Base-by-base conservation (phyloP, 2,329 filamentous ascomycete species). In the Hypoxylon rubiginosum region DNA sequence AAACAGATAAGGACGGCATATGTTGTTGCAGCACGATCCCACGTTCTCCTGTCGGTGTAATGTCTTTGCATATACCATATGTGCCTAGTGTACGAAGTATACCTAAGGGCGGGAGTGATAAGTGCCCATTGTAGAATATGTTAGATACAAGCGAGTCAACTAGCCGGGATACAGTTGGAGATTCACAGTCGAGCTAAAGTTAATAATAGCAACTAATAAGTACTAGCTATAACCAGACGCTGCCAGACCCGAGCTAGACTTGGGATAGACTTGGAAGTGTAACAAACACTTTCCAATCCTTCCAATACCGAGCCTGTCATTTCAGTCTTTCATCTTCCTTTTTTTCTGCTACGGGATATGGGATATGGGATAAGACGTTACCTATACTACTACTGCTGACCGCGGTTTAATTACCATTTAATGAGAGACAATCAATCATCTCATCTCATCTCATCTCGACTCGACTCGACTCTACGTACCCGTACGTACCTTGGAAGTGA, bases 401-500 rank as follows among this genome's bases (percentile, higher is more conserved):
- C 59, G 49, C 60, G 60, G 52, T 59, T 64, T 62, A 54, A 39
- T n/a, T 39, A 39, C n/a, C 34, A 6, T 39, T 51, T 56, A 24
- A 24, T 64, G 53, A 62, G 61, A 67, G 57, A 65, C 65, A 65
- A 56, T 62, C 64, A 24, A 24, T 4, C 54, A 49, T 36, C 32
- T 36, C 34, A 39, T 39, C 34, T 39, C 34, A 4, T 39, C 34
- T 39, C 34, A 4, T 9, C 15, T 39, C n/a, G n/a, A n/a, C n/a
- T n/a, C n/a, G n/a, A n/a, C n/a, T n/a, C n/a, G n/a, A n/a, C n/a
- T n/a, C 13, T 39, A 39, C 6, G 13, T 15, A 15, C 15, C 34
- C 15, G 13, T n/a, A n/a, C 15, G 13, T n/a, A 39, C 34, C 11
- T 39, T n/a, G 4, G 34, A n/a, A 36, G 32, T 11, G 15, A 39